These are phyloP conservation scores for Zostera marina DNA, from an alignment of 116 monocot species.

Conservation along the genomic window DNA sequence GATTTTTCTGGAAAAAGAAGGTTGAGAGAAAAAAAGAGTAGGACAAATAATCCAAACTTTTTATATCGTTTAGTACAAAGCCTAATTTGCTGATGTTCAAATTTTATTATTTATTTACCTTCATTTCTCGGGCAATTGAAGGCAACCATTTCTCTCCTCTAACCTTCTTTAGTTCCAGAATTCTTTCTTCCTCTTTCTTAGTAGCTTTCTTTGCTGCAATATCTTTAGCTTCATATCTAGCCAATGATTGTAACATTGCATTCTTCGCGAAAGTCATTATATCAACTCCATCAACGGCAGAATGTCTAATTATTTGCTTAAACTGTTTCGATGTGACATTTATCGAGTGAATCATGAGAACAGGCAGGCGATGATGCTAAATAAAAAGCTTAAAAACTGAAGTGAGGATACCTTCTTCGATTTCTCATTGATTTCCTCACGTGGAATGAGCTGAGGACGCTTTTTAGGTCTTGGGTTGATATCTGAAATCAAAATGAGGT, in stretches of 20 bases:
- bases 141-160: slow-evolving; percentile 97
- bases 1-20: too few species aligned
- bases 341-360: not conserved
- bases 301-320: slow-evolving; percentile 25
- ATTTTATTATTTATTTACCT: slow-evolving; percentile 12
- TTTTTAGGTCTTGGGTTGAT: slow-evolving; percentile 22
- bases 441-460: slow-evolving; percentile 63
- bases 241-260: slow-evolving; percentile 29
- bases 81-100: too few species aligned
- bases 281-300: slow-evolving; percentile 41
- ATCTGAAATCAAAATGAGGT: slow-evolving; percentile 31
- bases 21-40: too few species aligned
- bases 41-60: too few species aligned
- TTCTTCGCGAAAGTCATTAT: slow-evolving; percentile 34
- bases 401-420: slow-evolving; percentile 87
- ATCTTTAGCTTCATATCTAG: slow-evolving; percentile 56
- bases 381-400: too few species aligned
- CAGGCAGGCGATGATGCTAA: not conserved
- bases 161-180: slow-evolving; percentile 48
- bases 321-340: slow-evolving; percentile 30
- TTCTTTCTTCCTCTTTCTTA: slow-evolving; percentile 64
- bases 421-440: slow-evolving; percentile 70
- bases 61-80: too few species aligned
- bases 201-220: slow-evolving; percentile 47
- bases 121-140: slow-evolving; percentile 57